Evolutionary conservation across 768 basidiomycete species (phyloP).

Genomic region (Kwoniella mangroviensis): DNA sequence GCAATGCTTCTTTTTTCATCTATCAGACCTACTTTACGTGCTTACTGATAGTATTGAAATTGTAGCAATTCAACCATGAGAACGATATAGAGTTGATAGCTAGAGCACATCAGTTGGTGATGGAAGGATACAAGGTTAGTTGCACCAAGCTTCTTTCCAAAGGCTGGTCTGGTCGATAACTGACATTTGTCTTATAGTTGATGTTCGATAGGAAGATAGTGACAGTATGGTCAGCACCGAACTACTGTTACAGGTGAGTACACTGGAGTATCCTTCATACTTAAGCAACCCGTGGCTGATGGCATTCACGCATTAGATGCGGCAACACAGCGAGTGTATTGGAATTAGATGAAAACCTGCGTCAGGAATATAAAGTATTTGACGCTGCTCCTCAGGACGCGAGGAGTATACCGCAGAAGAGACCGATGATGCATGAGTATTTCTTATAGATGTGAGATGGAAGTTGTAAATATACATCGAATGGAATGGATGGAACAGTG

Average conservation of each 20-base stretch:
- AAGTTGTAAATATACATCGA: neutral
- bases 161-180: neutral
- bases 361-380: conserved; percentile 90
- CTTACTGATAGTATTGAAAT: neutral
- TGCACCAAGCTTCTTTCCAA: neutral
- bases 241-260: conserved; percentile 93
- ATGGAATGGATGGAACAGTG: neutral
- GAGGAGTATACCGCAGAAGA: conserved; percentile 57
- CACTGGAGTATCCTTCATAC: too few relatives aligned
- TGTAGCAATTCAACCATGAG: conserved; percentile 78
- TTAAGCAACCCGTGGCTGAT: too few relatives aligned
- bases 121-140: conserved; percentile 82
- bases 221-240: conserved; percentile 97
- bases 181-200: conserved; percentile 58
- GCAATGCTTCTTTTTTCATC: conserved; percentile 49
- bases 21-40: conserved; percentile 34
- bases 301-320: conserved; percentile 64
- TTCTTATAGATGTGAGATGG: conserved; percentile 37
- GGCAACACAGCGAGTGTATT: conserved; percentile 92
- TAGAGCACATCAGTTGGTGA: conserved; percentile 94
- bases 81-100: conserved; percentile 87
- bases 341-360: conserved; percentile 88
- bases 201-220: conserved; percentile 96
- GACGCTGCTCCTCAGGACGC: conserved; percentile 72
- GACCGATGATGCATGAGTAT: conserved; percentile 58